phyloP scores from a whole-genome alignment of 1,284 basidiomycete genomes.

The Gymnopus androsaceus region DNA sequence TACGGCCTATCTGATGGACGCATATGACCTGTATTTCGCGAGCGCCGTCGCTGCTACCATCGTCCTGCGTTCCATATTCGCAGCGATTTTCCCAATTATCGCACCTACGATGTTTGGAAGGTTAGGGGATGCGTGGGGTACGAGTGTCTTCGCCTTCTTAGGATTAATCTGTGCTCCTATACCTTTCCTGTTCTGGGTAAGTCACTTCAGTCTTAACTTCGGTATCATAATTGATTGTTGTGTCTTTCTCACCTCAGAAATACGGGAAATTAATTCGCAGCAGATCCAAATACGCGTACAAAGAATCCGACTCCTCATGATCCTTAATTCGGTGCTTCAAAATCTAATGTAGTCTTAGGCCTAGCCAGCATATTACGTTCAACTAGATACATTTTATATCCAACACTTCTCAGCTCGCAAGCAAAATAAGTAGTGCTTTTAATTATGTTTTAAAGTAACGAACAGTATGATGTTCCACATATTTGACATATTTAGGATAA shows the following conservation, averaged over 20 bases:
- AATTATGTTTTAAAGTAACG: no score
- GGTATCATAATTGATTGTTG: not conserved
- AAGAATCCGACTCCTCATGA: constrained; percentile 30
- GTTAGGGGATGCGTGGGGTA: constrained; percentile 68
- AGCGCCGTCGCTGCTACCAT: constrained; percentile 72
- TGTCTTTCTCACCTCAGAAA: constrained; percentile 36
- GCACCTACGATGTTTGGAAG: constrained; percentile 56
- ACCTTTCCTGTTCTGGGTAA: constrained; percentile 49
- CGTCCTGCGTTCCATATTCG: constrained; percentile 65
- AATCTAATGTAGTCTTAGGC: not conserved
- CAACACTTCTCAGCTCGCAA: no score
- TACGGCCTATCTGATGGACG: constrained; percentile 68
- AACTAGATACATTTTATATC: no score
- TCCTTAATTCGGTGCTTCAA: not conserved
- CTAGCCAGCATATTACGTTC: not conserved
- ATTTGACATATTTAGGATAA: no score
- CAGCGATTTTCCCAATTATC: constrained; percentile 66
- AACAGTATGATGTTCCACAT: no score
- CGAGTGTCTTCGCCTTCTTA: constrained; percentile 63
- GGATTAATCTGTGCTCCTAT: constrained; percentile 58
- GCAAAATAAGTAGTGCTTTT: no score
- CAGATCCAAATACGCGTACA: constrained; percentile 53
- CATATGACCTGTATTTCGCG: constrained; percentile 64
- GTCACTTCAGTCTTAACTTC: constrained; percentile 25
- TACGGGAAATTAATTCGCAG: constrained; percentile 61